Conservation (phyloP, 1,139 yeast species). For the Arxiozyma bovina region DNA sequence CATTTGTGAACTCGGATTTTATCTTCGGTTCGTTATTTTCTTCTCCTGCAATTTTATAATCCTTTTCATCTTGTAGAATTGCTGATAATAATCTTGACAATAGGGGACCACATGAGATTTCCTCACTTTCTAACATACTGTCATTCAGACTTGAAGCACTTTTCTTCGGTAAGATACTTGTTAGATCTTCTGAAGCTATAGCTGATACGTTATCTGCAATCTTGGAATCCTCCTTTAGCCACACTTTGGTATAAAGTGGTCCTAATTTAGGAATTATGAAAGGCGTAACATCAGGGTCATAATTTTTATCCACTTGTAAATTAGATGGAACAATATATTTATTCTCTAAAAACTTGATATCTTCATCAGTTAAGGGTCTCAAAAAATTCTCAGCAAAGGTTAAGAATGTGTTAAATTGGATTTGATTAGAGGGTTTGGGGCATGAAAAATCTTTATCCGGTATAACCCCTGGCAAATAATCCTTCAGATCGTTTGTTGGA, state of each 20-base stretch:
- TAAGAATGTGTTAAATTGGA: constrained; percentile 82
- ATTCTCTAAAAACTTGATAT: constrained; percentile 61
- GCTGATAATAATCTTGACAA: constrained; percentile 82
- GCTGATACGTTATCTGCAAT: constrained; percentile 34
- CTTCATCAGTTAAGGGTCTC: constrained; percentile 70
- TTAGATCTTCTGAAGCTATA: constrained; percentile 31
- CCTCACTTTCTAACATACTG: constrained; percentile 58
- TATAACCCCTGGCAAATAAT: constrained; percentile 74
- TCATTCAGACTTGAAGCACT: constrained; percentile 53
- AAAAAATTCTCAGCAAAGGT: constrained; percentile 80
- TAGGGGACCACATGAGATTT: constrained; percentile 84
- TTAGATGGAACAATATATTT: constrained; percentile 49
- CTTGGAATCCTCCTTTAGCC: constrained; percentile 76
- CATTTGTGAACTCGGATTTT: neutral
- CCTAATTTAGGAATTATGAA: constrained; percentile 79
- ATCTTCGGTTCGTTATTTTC: neutral
- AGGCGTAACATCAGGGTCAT: constrained; percentile 62
- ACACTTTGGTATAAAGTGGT: constrained; percentile 64
- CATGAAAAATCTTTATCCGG: constrained; percentile 84
- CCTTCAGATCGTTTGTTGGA: constrained; percentile 69
- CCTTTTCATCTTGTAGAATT: constrained; percentile 34
- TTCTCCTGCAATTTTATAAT: constrained; percentile 7
- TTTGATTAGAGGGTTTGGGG: constrained; percentile 83
- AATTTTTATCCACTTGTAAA: constrained; percentile 36
- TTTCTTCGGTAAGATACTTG: constrained; percentile 49